A percentile compares a stretch with the other conserved stretches of the same genome.
Evolutionary conservation across 2,329 filamentous ascomycete species (phyloP).

Genomic region (Ceratocystis cacaofunesta): DNA sequence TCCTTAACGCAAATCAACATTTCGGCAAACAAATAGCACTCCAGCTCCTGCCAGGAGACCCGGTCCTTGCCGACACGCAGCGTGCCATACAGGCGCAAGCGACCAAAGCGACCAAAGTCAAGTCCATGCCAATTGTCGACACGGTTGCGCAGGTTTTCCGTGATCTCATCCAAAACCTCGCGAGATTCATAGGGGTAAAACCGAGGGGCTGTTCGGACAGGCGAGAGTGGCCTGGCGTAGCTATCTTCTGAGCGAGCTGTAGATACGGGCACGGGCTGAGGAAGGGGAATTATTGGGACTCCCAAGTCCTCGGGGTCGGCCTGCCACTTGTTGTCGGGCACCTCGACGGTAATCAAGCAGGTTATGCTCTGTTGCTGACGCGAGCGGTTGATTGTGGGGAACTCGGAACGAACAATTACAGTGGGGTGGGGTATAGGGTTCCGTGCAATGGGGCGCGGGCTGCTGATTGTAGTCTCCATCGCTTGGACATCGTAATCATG

Average conservation of each 20-base stretch:
- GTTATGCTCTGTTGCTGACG: constrained; percentile 90
- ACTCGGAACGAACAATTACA: constrained; percentile 93
- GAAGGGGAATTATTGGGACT: constrained; percentile 31
- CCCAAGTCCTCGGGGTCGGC: constrained; percentile 70
- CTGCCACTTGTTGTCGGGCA: constrained; percentile 81
- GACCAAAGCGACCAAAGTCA: constrained; percentile 86
- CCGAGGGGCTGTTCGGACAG: constrained; percentile 39
- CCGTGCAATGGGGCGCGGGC: constrained; percentile 54
- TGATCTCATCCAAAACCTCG: constrained; percentile 68
- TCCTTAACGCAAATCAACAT: constrained; percentile 99
- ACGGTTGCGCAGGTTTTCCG: constrained; percentile 67
- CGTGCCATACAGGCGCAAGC: constrained; percentile 74
- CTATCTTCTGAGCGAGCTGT: constrained; percentile 34
- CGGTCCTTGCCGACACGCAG: constrained; percentile 93
- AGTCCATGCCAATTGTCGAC: constrained; percentile 98
- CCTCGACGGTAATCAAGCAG: constrained; percentile 85
- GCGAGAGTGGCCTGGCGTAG: constrained; percentile 44
- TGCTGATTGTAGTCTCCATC: constrained; percentile 75
- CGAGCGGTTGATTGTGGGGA: constrained; percentile 81
- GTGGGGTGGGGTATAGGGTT: constrained; percentile 83
- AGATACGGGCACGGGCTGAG: constrained; percentile 21
- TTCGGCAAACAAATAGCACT: constrained; percentile 92
- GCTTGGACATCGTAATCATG: constrained; percentile 94
- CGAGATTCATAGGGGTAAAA: constrained; percentile 60
- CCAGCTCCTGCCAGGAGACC: constrained; percentile 90